These are phyloP conservation scores for Termitomyces sp. DNA, from an alignment of 768 basidiomycete genomes.

Conservation along the genomic window DNA sequence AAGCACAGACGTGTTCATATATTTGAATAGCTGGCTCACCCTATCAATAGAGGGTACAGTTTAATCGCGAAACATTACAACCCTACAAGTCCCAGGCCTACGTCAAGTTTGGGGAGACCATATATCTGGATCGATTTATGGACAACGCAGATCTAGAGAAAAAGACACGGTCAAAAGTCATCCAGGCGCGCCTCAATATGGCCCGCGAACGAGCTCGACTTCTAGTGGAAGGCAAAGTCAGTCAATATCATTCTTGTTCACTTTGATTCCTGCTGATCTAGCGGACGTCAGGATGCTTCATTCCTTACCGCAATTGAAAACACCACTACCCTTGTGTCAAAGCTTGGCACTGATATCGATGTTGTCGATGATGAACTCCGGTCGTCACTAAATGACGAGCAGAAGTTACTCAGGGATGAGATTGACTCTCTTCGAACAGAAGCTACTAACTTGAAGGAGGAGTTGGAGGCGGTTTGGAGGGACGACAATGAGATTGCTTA, in stretches of 20 bases:
- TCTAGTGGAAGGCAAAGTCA: conserved; percentile 72
- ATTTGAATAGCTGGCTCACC: neutral
- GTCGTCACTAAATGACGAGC: conserved; percentile 50
- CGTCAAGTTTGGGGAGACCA: conserved; percentile 82
- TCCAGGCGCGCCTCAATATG: conserved; percentile 62
- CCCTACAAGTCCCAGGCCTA: conserved; percentile 97
- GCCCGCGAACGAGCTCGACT: conserved; percentile 67
- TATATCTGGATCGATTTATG: conserved; percentile 91
- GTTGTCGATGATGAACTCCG: conserved; percentile 64
- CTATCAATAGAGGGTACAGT: conserved; percentile 75
- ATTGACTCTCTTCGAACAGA: conserved; percentile 52
- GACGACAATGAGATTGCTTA: conserved; percentile 68
- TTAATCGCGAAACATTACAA: conserved; percentile 86
- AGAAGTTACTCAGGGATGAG: conserved; percentile 47
- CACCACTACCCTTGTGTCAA: conserved; percentile 55
- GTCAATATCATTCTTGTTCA: conserved; percentile 4
- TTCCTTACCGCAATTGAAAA: conserved; percentile 54
- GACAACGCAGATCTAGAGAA: conserved; percentile 70
- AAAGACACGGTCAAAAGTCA: conserved; percentile 63
- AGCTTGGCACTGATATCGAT: conserved; percentile 37
- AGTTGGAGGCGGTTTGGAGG: conserved; percentile 74
- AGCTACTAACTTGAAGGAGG: conserved; percentile 54
- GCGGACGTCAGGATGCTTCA: conserved; percentile 49
- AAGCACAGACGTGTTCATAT: conserved; percentile 16
- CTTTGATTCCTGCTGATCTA: neutral